Percentiles rank a stretch among this genome's conserved stretches.
Conservation (phyloP, 768 basidiomycete species). For the Boletales sp. region DNA sequence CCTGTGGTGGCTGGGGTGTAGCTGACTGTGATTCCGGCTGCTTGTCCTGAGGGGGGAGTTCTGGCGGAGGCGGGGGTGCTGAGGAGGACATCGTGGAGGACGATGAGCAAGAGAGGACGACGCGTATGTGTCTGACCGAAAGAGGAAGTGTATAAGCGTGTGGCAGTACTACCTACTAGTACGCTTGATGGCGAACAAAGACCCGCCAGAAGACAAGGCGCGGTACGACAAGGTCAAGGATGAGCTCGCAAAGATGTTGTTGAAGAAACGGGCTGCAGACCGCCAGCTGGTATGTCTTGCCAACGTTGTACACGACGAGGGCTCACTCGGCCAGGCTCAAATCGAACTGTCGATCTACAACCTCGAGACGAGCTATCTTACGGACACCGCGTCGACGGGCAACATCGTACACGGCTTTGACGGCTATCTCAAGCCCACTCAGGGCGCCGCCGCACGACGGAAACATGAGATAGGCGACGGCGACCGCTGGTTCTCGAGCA, state of each 20-base stretch:
- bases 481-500: slow-evolving; percentile 80
- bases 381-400: slow-evolving; percentile 78
- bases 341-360: slow-evolving; percentile 78
- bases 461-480: slow-evolving; percentile 73
- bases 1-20: slow-evolving; percentile 30
- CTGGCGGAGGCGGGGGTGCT: slow-evolving; percentile 49
- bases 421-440: slow-evolving; percentile 74
- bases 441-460: slow-evolving; percentile 48
- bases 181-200: slow-evolving; percentile 34
- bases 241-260: slow-evolving; percentile 68
- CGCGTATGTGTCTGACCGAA: slow-evolving; percentile 12
- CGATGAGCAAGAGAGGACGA: too few relatives aligned
- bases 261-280: slow-evolving; percentile 72
- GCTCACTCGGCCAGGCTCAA: slow-evolving; percentile 49
- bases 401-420: slow-evolving; percentile 89
- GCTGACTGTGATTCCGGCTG: slow-evolving; percentile 41
- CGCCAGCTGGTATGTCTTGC: slow-evolving; percentile 61
- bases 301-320: background rate
- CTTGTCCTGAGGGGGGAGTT: slow-evolving; percentile 44
- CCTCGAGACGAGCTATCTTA: slow-evolving; percentile 70
- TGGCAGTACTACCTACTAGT: slow-evolving; percentile 2
- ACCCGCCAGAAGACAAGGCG: slow-evolving; percentile 55
- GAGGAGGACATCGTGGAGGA: slow-evolving; percentile 54
- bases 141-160: slow-evolving; percentile 15
- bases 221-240: slow-evolving; percentile 72